Evolutionary conservation across 176 grass and related monocot genomes (phyloP), one percentile per base, ranked within the genome.

Genomic region (Zoysia japonica): DNA sequence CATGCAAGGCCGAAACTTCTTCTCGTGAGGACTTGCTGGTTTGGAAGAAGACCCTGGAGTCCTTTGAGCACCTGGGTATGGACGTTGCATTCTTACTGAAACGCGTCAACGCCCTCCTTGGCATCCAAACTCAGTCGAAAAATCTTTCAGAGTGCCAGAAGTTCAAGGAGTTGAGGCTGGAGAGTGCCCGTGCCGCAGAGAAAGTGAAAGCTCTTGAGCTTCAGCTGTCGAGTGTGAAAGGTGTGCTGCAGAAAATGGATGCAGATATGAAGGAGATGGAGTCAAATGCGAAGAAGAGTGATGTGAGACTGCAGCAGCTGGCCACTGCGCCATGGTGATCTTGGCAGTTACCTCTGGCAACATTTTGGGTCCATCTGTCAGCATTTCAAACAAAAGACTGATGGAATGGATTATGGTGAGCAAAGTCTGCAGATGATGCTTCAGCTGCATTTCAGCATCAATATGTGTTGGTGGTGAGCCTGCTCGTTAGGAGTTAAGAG

Each of bases 31-130:
- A 84, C 81, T 44, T 88, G 5, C 39, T 80, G 16, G 9, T 84
- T 11, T 88, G 86, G 86, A 88, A 75, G 81, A 88, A 70, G 70
- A 84, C 81, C 16, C 64, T 88, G 55, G 54, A 88, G 54, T 78
- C 76, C 7, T 75, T 88, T 2, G 63, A 79, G 55, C 39, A 74
- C 17, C 76, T 88, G 46, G 86, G 86, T 47, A 88, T 88, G 86
- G 13, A 88, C 2, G 76, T 88, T 0, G 64, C 5, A 0, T 88
- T 88, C 81, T 37, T 88, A 56, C 70, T 88, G 15, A 63, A 64
- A 49, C 76, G 76, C 0, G 28, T 88, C 3, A 45, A 55, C 0
- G 54, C 1, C 3, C 53, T 88, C 7, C 81, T 88, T 3, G 17
- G 20, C 54, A 53, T 88, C 53, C 7, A 13, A 1, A 50, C 28